These are phyloP conservation scores for Eucalyptus pumila DNA, from an alignment of 345 rosid genomes.

Conservation along the genomic window DNA sequence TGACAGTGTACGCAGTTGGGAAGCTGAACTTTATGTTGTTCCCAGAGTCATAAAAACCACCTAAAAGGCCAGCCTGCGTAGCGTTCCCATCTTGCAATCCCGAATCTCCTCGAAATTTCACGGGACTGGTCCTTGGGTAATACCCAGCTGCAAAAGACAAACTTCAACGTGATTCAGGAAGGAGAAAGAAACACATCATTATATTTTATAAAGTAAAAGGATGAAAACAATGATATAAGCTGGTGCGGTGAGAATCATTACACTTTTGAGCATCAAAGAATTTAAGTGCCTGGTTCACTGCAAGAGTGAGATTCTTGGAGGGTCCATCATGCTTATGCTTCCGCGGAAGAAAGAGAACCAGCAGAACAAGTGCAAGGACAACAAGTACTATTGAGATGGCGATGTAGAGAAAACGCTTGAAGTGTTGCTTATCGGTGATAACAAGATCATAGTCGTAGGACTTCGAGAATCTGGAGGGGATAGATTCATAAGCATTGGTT, in stretches of 20 bases:
- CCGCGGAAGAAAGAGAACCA: constrained; percentile 23
- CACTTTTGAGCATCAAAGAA: constrained; percentile 66
- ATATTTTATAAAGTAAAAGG: neutral
- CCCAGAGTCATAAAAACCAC: constrained; percentile 64
- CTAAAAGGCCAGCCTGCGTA: constrained; percentile 15
- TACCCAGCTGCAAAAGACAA: constrained; percentile 30
- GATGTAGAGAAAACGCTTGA: constrained; percentile 26
- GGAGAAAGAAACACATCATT: neutral
- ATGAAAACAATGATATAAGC: neutral
- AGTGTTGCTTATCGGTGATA: constrained; percentile 21
- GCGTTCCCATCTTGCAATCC: constrained; percentile 39
- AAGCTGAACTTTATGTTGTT: constrained; percentile 49
- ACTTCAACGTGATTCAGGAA: neutral
- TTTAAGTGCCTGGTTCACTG: constrained; percentile 35
- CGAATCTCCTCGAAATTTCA: constrained; percentile 46
- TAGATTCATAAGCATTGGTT: constrained; percentile 9
- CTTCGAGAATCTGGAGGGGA: constrained; percentile 36
- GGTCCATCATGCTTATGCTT: constrained; percentile 7
- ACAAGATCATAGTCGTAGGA: constrained; percentile 33
- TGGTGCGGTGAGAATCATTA: neutral
- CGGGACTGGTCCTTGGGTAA: constrained; percentile 27
- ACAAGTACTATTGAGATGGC: constrained; percentile 2
- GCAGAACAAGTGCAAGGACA: constrained; percentile 3
- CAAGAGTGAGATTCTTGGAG: constrained; percentile 43
- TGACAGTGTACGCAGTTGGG: constrained; percentile 43